Conservation (phyloP, 257 asterid genomes). For the Solanum stenotomum region DNA sequence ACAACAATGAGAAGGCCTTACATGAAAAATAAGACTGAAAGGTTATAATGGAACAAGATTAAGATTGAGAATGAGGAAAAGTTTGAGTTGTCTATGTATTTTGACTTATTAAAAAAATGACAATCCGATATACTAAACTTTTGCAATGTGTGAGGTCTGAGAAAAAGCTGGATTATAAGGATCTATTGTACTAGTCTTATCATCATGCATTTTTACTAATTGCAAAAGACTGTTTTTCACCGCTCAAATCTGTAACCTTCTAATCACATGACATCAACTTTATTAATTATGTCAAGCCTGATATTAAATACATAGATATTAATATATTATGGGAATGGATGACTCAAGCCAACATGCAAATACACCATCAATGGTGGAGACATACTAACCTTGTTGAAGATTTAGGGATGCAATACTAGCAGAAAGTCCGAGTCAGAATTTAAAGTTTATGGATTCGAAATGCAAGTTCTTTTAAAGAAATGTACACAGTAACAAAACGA, state of each 20-base stretch:
- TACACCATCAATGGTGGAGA: background rate
- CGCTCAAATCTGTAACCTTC: accelerated
- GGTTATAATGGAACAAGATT: background rate
- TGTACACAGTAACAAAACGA: background rate
- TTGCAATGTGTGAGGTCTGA: background rate
- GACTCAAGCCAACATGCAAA: background rate
- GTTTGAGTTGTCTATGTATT: background rate
- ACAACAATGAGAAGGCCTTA: too few species aligned
- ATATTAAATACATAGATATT: too few species aligned
- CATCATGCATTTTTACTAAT: background rate
- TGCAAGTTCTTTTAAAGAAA: too few species aligned
- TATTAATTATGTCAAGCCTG: background rate
- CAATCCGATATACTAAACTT: too few species aligned
- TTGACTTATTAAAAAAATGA: too few species aligned
- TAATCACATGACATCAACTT: background rate
- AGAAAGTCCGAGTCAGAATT: background rate
- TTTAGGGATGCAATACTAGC: background rate
- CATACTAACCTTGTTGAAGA: background rate
- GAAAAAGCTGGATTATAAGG: too few species aligned
- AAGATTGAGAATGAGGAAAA: background rate
- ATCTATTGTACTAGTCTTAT: too few species aligned
- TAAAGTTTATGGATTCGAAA: too few species aligned
- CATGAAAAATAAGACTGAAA: background rate
- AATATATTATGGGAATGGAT: background rate
- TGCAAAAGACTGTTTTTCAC: background rate